Evolutionary conservation across 495 filamentous ascomycete genomes (phyloP).

Genomic region (Xylaria longipes): DNA sequence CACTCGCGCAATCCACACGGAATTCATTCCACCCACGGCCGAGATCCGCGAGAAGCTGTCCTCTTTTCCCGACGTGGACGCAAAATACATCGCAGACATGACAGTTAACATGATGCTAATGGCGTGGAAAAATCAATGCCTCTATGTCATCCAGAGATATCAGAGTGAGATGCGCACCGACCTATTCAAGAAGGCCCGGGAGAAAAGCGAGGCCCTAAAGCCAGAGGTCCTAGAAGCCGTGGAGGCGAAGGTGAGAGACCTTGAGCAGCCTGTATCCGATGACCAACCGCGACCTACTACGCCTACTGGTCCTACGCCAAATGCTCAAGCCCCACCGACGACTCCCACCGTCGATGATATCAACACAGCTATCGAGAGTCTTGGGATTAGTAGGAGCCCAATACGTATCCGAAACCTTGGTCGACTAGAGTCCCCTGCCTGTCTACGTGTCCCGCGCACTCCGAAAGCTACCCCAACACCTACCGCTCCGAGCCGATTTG

Average conservation of each 20-base stretch:
- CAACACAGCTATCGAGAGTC: background rate
- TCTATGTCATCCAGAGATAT: background rate
- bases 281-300: background rate
- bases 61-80: background rate
- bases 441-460: background rate
- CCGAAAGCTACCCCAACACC: background rate
- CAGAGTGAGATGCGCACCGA: background rate
- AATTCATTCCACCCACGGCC: background rate
- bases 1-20: background rate
- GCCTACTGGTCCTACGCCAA: background rate
- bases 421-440: background rate
- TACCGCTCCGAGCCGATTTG: background rate
- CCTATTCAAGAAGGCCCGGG: background rate
- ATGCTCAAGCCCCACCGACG: background rate
- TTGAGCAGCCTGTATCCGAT: background rate
- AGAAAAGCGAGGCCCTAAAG: background rate
- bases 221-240: background rate
- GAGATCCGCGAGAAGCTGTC: background rate
- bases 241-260: background rate
- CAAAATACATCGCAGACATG: background rate
- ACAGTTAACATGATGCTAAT: background rate
- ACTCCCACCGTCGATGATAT: background rate
- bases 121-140: background rate
- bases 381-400: background rate
- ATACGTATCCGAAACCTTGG: background rate